phyloP scores from a whole-genome alignment of 1,139 yeast genomes.

The Blastobotrys persicus region DNA sequence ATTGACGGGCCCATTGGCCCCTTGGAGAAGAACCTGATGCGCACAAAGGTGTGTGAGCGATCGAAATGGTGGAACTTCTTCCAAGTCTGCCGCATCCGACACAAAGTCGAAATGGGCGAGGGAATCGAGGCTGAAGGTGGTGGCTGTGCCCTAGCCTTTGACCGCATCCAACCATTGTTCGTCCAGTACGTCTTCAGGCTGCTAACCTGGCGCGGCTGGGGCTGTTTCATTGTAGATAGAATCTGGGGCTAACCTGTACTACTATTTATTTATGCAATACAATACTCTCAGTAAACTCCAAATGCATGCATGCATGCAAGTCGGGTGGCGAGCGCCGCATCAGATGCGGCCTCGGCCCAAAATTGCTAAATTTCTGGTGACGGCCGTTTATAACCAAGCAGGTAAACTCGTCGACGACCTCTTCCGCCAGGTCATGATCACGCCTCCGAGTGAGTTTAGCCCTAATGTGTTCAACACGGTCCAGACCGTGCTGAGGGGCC shows the following conservation, averaged over 20 bases:
- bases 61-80: slow-evolving; percentile 79
- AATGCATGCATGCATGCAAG: no score
- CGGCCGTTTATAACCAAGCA: background rate
- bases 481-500: slow-evolving; percentile 43
- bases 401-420: no score
- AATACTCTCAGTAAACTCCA: no score
- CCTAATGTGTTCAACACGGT: slow-evolving; percentile 33
- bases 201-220: slow-evolving; percentile 37
- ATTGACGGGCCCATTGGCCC: slow-evolving; percentile 96
- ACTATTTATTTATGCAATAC: background rate
- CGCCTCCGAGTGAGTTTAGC: slow-evolving; percentile 22
- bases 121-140: slow-evolving; percentile 83
- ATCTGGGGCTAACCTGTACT: slow-evolving; percentile 33
- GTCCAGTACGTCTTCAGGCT: slow-evolving; percentile 31
- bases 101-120: slow-evolving; percentile 73
- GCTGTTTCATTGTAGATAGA: slow-evolving; percentile 34
- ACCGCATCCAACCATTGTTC: slow-evolving; percentile 32
- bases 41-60: slow-evolving; percentile 75
- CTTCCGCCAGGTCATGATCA: slow-evolving; percentile 8
- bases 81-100: slow-evolving; percentile 74
- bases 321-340: background rate
- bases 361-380: background rate
- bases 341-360: background rate
- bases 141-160: slow-evolving; percentile 35
- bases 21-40: slow-evolving; percentile 64